Evolutionary conservation across 2,329 filamentous ascomycete genomes (phyloP).

Genomic region (Cytospora paraplurivora): DNA sequence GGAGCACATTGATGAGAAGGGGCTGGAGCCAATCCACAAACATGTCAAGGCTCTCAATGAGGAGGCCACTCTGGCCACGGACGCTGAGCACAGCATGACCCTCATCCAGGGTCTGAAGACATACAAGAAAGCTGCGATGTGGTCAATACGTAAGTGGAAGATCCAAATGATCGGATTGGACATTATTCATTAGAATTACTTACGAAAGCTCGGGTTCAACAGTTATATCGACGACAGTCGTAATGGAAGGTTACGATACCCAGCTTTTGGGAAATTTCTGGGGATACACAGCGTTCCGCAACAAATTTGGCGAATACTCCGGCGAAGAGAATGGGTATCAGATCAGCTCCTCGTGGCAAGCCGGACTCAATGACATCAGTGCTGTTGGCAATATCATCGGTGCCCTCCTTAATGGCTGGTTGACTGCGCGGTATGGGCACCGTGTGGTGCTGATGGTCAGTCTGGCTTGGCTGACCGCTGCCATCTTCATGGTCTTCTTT

Average conservation of each 20-base stretch:
- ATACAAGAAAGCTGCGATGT: conserved; percentile 44
- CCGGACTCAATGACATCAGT: conserved; percentile 45
- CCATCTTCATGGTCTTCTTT: conserved; percentile 54
- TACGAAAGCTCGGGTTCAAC: background rate
- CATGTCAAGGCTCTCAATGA: conserved; percentile 42
- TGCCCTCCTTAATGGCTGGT: conserved; percentile 45
- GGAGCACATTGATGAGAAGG: conserved; percentile 33
- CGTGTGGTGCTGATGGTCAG: conserved; percentile 46
- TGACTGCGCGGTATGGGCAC: conserved; percentile 47
- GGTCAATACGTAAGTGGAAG: conserved; percentile 41
- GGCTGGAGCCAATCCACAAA: conserved; percentile 35
- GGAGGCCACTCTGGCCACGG: conserved; percentile 41
- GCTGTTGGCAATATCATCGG: conserved; percentile 43
- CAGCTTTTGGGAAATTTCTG: conserved; percentile 51
- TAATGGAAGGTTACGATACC: conserved; percentile 56
- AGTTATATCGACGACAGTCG: conserved; percentile 49
- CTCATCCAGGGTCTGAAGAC: conserved; percentile 42
- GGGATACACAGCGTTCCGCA: conserved; percentile 44
- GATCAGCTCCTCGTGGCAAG: conserved; percentile 55
- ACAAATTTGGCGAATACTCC: conserved; percentile 44
- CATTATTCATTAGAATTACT: background rate
- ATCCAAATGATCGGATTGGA: background rate
- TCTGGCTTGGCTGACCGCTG: conserved; percentile 44
- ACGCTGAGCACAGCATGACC: conserved; percentile 41
- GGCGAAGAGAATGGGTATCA: conserved; percentile 44